Evolutionary conservation across 768 basidiomycete genomes (phyloP).

Genomic region (Tulasnella sp.): DNA sequence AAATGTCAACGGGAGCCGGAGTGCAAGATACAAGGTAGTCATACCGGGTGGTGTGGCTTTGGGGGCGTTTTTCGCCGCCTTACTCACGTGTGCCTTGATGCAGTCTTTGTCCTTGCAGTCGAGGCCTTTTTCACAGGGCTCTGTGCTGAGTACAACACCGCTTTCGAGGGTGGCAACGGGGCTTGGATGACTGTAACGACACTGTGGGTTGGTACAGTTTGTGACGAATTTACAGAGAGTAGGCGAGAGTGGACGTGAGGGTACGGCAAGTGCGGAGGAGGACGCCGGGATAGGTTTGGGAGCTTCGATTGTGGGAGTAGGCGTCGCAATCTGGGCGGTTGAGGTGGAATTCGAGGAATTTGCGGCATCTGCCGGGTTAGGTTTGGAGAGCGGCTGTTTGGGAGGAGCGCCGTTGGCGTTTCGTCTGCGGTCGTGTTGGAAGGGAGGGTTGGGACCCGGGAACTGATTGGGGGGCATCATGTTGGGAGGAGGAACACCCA

Average conservation of each 20-base stretch:
- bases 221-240: slow-evolving; percentile 87
- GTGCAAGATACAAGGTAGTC: slow-evolving; percentile 2
- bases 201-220: slow-evolving; percentile 83
- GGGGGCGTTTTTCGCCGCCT: slow-evolving; percentile 64
- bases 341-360: slow-evolving; percentile 15
- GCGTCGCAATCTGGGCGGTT: slow-evolving; percentile 31
- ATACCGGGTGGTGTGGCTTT: slow-evolving; percentile 23
- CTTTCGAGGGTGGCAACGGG: slow-evolving; percentile 94
- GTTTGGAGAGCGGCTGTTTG: slow-evolving; percentile 13
- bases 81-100: slow-evolving; percentile 80
- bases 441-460: not conserved
- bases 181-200: slow-evolving; percentile 87
- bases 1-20: not conserved
- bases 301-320: slow-evolving; percentile 67
- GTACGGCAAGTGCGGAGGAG: slow-evolving; percentile 8
- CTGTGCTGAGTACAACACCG: slow-evolving; percentile 88
- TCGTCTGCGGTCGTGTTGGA: not conserved
- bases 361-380: slow-evolving; percentile 5
- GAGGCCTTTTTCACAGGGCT: slow-evolving; percentile 80
- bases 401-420: not conserved
- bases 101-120: slow-evolving; percentile 91
- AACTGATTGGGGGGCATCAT: not conserved
- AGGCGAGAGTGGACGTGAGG: slow-evolving; percentile 70
- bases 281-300: slow-evolving; percentile 23
- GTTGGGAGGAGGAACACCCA: not conserved